Base-by-base conservation (phyloP, 176 grass and related monocot species). In the Otatea glauca region DNA sequence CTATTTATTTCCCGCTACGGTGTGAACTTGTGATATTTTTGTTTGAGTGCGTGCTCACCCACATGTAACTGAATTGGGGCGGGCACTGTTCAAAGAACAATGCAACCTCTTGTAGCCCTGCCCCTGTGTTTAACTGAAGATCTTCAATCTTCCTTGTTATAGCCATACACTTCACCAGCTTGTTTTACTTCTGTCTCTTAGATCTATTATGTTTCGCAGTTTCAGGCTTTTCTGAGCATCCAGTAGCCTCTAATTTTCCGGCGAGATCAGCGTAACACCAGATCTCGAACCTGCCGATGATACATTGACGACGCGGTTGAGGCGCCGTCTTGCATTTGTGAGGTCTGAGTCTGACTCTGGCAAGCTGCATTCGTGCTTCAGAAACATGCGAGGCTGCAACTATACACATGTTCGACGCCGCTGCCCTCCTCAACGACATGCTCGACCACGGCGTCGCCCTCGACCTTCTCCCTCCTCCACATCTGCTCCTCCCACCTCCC, bases 341-440 rank as follows among this genome's bases (percentile, higher is more conserved):
- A 44, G 42, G 0, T 44, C 42, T 11, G 44, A 47, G 0, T 44
- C 42, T 11, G 44, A 47, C 44, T 47, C 44, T 47, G 44, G 44
- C 44, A 47, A 47, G 44, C 10, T 12, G 44, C 10, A 41, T 41
- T 41, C 39, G 39, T 41, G 78, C 77, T 35, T 0, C 29, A 29
- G 29, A 29, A 29, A 29, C 29, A 29, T 29, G 29, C 1, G 29
- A 29, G 29, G 29, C 29, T 29, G 29, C 29, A 29, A 29, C 1
- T 29, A 29, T 29, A 29, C 29, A 29, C 29, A 29, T 29, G 29
- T 29, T 29, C 29, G 91, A 98, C 16, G 96, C 96, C 42, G 88
- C 85, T 12, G 77, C 87, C 29, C 88, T 98, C 80, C 95, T 98
- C 88, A 83, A 93, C 38, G 86, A 98, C 82, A 98, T 98, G 96